Conservation (phyloP, 495 filamentous ascomycete genomes). For the Talaromyces ruber region DNA sequence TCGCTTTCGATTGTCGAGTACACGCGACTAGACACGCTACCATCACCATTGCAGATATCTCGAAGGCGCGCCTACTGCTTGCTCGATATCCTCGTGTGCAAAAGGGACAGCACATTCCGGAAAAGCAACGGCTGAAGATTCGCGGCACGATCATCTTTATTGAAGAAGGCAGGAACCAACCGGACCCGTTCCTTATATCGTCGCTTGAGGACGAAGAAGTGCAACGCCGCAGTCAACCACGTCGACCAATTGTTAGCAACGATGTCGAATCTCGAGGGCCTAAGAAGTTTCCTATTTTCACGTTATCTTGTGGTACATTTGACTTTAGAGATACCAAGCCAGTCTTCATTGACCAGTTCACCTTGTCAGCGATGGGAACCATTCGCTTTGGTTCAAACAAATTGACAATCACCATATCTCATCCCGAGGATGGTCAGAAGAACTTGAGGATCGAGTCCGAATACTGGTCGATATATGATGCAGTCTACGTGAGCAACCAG, state of each 20-base stretch:
- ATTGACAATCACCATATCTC: slow-evolving; percentile 1
- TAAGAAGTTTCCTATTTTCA: not conserved
- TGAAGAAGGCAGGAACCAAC: slow-evolving; percentile 5
- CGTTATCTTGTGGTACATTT: slow-evolving; percentile 6
- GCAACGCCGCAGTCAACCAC: slow-evolving; percentile 3
- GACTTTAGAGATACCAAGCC: not conserved
- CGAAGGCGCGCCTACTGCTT: slow-evolving; percentile 21
- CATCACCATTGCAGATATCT: slow-evolving; percentile 20
- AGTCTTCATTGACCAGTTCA: slow-evolving; percentile 2
- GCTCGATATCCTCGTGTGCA: slow-evolving; percentile 14
- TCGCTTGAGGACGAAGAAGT: slow-evolving; percentile 3
- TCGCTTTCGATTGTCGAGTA: slow-evolving; percentile 21
- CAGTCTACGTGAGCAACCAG: slow-evolving; percentile 2
- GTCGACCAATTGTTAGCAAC: not conserved
- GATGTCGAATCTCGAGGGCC: not conserved
- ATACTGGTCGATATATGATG: slow-evolving; percentile 3
- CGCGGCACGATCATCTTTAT: slow-evolving; percentile 3
- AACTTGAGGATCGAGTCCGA: slow-evolving; percentile 2
- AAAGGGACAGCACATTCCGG: not conserved
- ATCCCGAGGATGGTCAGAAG: not conserved
- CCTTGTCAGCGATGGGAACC: not conserved
- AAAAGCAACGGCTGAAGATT: not conserved
- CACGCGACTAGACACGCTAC: slow-evolving; percentile 15
- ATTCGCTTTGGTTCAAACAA: slow-evolving; percentile 6
- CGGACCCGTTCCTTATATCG: slow-evolving; percentile 1